Base-by-base conservation (phyloP, 345 rosid species). In the Ceriops decandra region DNA sequence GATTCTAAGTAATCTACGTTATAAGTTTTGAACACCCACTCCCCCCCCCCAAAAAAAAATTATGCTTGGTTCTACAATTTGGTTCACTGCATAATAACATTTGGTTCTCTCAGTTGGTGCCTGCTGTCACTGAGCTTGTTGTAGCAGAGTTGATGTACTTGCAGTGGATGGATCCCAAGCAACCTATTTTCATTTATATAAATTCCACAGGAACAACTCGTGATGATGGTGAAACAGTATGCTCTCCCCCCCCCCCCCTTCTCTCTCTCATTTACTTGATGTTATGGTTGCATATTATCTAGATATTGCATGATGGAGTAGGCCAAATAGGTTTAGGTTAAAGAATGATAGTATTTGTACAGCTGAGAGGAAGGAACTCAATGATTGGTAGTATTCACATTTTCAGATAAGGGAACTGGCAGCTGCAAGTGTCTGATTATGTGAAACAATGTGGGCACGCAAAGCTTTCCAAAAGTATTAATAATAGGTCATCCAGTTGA, bases 151-250 rank as follows among this genome's bases (percentile, higher is more conserved):
- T 93, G 58, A 85, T 93, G 91, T 89, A 86, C 82, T 84, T 93
- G 80, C 95, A 89, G 71, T 89, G 88, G 88, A 64, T 64, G 77
- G 92, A 89, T 81, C 86, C 90, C 5, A 84, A 87, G 63, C 81
- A 69, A 71, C 98, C 97, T 0, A 88, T 93, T 2, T 87, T 86
- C 69, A 52, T 91, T 64, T 91, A 89, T 74, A 85, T 93, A 67
- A 91, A 89, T 73, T 93, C 97, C 46, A 89, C 97, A 0, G 98
- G 98, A 75, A 91, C 97, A 2, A 81, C 96, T 67, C 90, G 90
- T 77, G 96, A 88, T 72, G 98, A 91, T 64, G 96, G 96, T 66
- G 91, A 87, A 87, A 77, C 88, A 28, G 97, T 93, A 76, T 85
- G 87, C 38, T 64, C 73, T 68, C 5, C 19, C 33, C 70, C 35